A percentile compares a stretch with the other conserved stretches of the same genome.
These are phyloP conservation scores for Chlorella sp. DNA, from an alignment of 139 green algal species.

Conservation along the genomic window DNA sequence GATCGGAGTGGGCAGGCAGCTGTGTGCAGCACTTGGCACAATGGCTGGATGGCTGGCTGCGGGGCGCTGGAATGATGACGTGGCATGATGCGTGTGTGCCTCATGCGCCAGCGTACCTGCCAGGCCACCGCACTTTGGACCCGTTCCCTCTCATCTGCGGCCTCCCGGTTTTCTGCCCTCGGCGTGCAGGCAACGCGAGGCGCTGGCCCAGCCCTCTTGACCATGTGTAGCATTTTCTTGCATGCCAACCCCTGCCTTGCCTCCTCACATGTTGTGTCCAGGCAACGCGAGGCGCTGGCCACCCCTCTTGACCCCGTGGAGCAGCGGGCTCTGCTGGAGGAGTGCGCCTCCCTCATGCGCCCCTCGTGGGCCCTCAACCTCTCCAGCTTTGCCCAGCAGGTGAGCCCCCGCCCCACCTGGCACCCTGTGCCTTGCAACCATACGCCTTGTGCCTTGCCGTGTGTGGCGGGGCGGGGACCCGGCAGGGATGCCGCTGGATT, in stretches of 20 bases:
- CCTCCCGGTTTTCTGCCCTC: background rate
- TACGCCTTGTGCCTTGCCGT: too few relatives aligned
- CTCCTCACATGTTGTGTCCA: background rate
- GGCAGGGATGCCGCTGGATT: too few relatives aligned
- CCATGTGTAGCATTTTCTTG: background rate
- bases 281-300: constrained; percentile 29
- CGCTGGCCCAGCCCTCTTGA: background rate
- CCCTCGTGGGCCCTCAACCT: constrained; percentile 26
- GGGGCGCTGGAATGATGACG: too few relatives aligned
- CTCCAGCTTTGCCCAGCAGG: constrained; percentile 7
- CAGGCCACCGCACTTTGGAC: too few relatives aligned
- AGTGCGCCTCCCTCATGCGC: constrained; percentile 13
- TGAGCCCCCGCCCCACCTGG: too few relatives aligned
- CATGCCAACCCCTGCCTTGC: background rate
- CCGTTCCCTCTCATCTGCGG: background rate
- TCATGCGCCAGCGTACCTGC: background rate
- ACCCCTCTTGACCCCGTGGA: constrained; percentile 11
- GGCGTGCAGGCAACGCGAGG: background rate
- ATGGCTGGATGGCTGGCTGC: too few relatives aligned
- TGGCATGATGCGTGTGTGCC: background rate
- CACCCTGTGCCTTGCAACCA: too few relatives aligned
- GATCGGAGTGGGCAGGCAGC: background rate
- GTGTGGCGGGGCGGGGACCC: too few relatives aligned
- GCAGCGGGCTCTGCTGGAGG: constrained; percentile 22
- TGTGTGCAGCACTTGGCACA: too few relatives aligned